These are phyloP conservation scores for Moniliella sp. DNA, from an alignment of 1,284 basidiomycete species.

Conservation along the genomic window DNA sequence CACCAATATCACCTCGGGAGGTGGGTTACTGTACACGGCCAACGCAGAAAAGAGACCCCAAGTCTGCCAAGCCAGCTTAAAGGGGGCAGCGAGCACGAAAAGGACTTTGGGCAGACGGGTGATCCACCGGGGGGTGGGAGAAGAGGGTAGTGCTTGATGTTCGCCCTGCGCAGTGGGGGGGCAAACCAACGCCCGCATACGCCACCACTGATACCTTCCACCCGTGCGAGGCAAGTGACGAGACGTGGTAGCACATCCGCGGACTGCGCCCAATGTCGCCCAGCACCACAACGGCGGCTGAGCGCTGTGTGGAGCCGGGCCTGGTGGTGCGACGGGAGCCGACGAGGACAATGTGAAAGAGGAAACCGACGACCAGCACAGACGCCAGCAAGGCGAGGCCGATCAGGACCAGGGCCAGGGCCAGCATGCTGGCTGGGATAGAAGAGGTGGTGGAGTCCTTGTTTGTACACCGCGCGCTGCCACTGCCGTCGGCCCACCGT, in stretches of 20 bases:
- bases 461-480: no score
- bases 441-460: no score
- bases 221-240: slow-evolving; percentile 60
- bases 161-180: slow-evolving; percentile 8
- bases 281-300: slow-evolving; percentile 65
- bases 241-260: slow-evolving; percentile 93
- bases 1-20: slow-evolving; percentile 67
- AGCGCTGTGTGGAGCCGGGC: slow-evolving; percentile 8
- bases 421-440: background rate
- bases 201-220: slow-evolving; percentile 67
- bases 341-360: slow-evolving; percentile 15
- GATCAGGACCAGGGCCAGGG: slow-evolving; percentile 6
- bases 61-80: slow-evolving; percentile 44
- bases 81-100: slow-evolving; percentile 55
- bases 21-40: slow-evolving; percentile 41
- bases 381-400: slow-evolving; percentile 4
- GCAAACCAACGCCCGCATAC: slow-evolving; percentile 48
- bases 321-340: slow-evolving; percentile 5
- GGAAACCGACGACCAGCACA: slow-evolving; percentile 9
- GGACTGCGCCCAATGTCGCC: slow-evolving; percentile 89
- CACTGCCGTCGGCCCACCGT: no score
- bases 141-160: slow-evolving; percentile 38
- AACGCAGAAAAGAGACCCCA: slow-evolving; percentile 16
- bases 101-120: slow-evolving; percentile 39
- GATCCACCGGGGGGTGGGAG: slow-evolving; percentile 45